Percentiles rank a stretch among this genome's conserved stretches.
Conservation (phyloP, 495 filamentous ascomycete species). For the Trichoderma virens region DNA sequence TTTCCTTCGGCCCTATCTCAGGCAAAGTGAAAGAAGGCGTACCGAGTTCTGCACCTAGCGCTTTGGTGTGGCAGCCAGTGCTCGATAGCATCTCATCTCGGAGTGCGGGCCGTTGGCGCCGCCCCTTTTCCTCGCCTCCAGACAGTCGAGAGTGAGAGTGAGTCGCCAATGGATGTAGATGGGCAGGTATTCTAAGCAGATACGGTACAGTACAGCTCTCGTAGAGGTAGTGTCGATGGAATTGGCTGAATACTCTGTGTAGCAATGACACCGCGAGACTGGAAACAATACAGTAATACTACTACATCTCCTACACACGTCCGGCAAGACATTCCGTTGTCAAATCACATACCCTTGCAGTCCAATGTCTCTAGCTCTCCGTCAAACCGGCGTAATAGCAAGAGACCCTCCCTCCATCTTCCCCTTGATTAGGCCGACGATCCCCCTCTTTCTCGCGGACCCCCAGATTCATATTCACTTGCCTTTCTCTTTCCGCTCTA, state of each 20-base stretch:
- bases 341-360: background rate
- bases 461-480: background rate
- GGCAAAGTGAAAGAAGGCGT: background rate
- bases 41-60: background rate
- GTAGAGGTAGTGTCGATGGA: background rate
- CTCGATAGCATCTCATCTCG: slow-evolving; percentile 6
- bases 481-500: background rate
- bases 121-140: background rate
- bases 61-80: background rate
- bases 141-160: background rate
- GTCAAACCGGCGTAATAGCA: background rate
- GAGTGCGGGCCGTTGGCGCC: slow-evolving; percentile 5
- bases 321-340: no score
- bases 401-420: background rate
- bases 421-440: slow-evolving; percentile 4
- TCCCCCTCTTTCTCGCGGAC: background rate
- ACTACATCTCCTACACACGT: no score
- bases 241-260: background rate
- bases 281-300: no score
- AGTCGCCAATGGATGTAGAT: background rate
- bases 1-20: slow-evolving; percentile 4
- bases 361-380: no score
- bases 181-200: background rate
- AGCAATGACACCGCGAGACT: no score
- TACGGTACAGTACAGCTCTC: no score